Evolutionary conservation across 179 eudicot genomes (phyloP).

Genomic region (Pouteria campechiana): DNA sequence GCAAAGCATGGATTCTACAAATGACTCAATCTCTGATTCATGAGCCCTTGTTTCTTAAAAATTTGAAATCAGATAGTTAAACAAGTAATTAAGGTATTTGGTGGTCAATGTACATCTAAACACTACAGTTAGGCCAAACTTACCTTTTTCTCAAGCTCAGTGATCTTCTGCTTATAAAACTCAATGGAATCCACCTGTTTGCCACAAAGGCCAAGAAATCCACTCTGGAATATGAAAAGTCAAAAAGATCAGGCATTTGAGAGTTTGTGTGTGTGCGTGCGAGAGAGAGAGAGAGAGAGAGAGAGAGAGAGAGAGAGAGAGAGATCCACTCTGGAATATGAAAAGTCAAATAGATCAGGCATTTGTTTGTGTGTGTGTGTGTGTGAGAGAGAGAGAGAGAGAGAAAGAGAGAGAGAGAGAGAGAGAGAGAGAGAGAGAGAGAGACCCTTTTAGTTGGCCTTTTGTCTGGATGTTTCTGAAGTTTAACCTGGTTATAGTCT

Average conservation of each 20-base stretch:
- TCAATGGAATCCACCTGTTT: slow-evolving; percentile 62
- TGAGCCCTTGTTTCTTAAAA: too few species aligned
- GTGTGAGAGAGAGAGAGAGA: too few species aligned
- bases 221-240: slow-evolving; percentile 36
- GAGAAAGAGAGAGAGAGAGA: slow-evolving; percentile 1
- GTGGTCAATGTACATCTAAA: too few species aligned
- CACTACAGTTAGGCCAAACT: too few species aligned
- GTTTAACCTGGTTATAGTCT: slow-evolving; percentile 75
- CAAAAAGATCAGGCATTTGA: background rate
- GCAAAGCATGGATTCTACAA: too few species aligned
- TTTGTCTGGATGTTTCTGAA: slow-evolving; percentile 68
- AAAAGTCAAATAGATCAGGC: background rate
- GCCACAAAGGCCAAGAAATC: slow-evolving; percentile 89
- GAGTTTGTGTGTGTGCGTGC: too few species aligned
- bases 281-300: slow-evolving; percentile 3
- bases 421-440: background rate
- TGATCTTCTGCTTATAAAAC: slow-evolving; percentile 47
- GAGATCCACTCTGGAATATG: slow-evolving; percentile 42
- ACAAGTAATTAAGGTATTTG: too few species aligned
- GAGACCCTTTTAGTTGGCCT: slow-evolving; percentile 70
- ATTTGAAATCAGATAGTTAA: too few species aligned
- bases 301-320: background rate
- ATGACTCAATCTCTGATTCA: too few species aligned
- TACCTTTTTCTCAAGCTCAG: slow-evolving; percentile 54
- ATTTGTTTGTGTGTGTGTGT: slow-evolving; percentile 1